phyloP scores from a whole-genome alignment of 108 stramenopile genomes.

The Licmophora abbreviata region DNA sequence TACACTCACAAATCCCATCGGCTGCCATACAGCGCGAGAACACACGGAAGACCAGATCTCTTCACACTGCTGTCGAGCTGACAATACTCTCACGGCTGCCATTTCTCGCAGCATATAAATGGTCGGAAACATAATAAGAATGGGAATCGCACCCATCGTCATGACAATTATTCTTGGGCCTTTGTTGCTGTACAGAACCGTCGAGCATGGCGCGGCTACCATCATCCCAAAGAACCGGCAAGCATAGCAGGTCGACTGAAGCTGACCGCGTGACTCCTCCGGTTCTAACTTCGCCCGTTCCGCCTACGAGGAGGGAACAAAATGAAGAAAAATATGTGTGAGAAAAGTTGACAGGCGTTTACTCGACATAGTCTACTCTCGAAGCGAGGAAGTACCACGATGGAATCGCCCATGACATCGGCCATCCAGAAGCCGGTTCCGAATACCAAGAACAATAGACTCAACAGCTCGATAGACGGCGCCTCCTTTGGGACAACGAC shows the following conservation, averaged over 20 bases:
- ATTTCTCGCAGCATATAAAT: constrained; percentile 32
- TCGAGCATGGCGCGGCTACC: constrained; percentile 60
- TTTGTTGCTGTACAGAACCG: constrained; percentile 41
- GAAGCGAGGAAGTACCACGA: too few species aligned
- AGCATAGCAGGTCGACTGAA: constrained; percentile 72
- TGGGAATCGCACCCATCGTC: constrained; percentile 33
- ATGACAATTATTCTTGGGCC: constrained; percentile 43
- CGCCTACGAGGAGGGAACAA: too few species aligned
- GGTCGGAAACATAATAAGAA: constrained; percentile 23
- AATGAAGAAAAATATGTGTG: too few species aligned
- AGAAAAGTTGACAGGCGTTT: too few species aligned
- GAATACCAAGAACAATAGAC: constrained; percentile 26
- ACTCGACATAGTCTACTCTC: too few species aligned
- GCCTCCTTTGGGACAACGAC: constrained; percentile 19
- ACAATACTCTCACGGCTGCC: constrained; percentile 16
- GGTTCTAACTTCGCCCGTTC: constrained; percentile 71
- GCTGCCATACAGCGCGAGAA: constrained; percentile 68
- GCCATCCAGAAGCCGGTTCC: constrained; percentile 72
- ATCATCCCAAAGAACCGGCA: constrained; percentile 73
- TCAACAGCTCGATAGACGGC: constrained; percentile 34
- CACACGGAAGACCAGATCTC: constrained; percentile 70
- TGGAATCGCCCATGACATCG: constrained; percentile 69
- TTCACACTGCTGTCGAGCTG: constrained; percentile 42
- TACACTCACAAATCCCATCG: constrained; percentile 79
- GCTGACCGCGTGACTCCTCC: constrained; percentile 37